Evolutionary conservation across 164 flowering plant species (phyloP), one percentile per base, ranked within the genome.

Genomic region (Berberis thunbergii): DNA sequence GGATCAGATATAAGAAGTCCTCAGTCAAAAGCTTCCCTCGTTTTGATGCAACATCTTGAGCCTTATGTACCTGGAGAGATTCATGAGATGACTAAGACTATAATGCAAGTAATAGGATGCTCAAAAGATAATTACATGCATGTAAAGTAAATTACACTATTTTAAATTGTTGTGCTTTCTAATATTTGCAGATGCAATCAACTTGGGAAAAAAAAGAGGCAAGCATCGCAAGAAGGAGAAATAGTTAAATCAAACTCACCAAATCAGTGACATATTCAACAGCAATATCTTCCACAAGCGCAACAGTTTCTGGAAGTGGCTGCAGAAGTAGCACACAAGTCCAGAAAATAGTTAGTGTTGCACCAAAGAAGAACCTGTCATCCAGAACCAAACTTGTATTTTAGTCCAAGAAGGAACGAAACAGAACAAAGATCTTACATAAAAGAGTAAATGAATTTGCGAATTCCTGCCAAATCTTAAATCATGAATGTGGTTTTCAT

Each of bases 221-320:
- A 26, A 26, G 26, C 26, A 26, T 26, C 26, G 0, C 26, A 26
- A 26, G 26, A 39, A 56, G 7, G 38, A 44, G 2, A 7, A 41
- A 11, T 26, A 26, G 4, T 3, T 4, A 46, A n/a, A 26, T 13
- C 6, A 7, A 58, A 48, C 79, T 72, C 72, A 88, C 98, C 90
- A 94, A 44, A 79, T 91, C 97, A 1, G 95, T 86, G 48, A 93
- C 79, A 73, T 93, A 93, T 69, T 93, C 96, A 54, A 93, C 96
- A 52, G 79, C 97, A 68, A 93, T 93, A 80, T 93, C 98, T 73
- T 93, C 98, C 69, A 88, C 76, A 58, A 90, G 92, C 7, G 91
- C 80, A 59, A 87, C 90, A 44, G 89, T 83, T 73, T 93, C 95
- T 61, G 97, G 97, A 73, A 88, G 95, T 2, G 98, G 97, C 98